Conservation (phyloP, 768 basidiomycete genomes). For the Suillus tomentosus region DNA sequence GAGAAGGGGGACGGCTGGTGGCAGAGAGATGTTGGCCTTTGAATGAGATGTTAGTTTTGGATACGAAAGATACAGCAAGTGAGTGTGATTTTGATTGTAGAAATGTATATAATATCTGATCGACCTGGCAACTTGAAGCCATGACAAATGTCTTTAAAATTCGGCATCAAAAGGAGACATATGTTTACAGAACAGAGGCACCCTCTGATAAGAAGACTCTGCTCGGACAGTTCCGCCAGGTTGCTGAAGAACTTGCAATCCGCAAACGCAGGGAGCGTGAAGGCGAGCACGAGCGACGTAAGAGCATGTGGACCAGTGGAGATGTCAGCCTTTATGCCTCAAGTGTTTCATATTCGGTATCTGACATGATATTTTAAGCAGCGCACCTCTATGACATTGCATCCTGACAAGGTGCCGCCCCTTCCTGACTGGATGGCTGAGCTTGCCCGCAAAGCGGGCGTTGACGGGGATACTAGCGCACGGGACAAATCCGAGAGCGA, state of each 20-base stretch:
- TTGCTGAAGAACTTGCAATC: conserved; percentile 87
- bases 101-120: conserved; percentile 9
- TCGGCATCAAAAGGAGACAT: conserved; percentile 88
- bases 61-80: conserved; percentile 96
- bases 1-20: conserved; percentile 74
- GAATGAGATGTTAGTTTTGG: conserved; percentile 91
- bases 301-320: conserved; percentile 62
- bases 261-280: conserved; percentile 93
- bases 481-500: conserved; percentile 83
- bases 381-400: conserved; percentile 37
- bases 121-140: conserved; percentile 33
- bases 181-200: conserved; percentile 88
- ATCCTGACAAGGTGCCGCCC: conserved; percentile 49
- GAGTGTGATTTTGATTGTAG: conserved; percentile 26
- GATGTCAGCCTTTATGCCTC: conserved; percentile 37
- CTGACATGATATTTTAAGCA: conserved; percentile 18
- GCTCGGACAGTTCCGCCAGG: conserved; percentile 83
- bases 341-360: conserved; percentile 1
- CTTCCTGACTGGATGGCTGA: conserved; percentile 80
- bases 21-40: conserved; percentile 94
- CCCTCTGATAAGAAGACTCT: conserved; percentile 84
- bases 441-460: conserved; percentile 56
- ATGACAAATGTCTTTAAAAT: conserved; percentile 99
- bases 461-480: conserved; percentile 41
- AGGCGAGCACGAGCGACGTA: conserved; percentile 87